Percentiles rank a stretch among this genome's conserved stretches.
These are phyloP conservation scores for Leccinum insolens DNA, from an alignment of 1,284 basidiomycete species.

Conservation along the genomic window DNA sequence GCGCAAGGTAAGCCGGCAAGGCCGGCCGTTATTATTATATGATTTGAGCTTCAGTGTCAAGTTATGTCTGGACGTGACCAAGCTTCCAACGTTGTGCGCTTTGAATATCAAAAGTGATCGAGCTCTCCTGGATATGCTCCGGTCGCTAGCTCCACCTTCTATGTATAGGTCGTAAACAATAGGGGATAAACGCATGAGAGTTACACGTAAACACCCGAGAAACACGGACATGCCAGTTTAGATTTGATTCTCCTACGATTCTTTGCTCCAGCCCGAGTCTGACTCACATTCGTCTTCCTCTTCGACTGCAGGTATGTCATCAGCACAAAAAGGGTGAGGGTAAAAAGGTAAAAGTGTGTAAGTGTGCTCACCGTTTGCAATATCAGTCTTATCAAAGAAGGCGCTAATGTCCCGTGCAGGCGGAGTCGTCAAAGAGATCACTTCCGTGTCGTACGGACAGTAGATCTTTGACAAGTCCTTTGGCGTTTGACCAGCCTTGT, in stretches of 20 bases:
- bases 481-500: slow-evolving; percentile 32
- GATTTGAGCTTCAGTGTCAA: neutral
- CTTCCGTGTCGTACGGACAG: slow-evolving; percentile 23
- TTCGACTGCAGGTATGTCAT: slow-evolving; percentile 13
- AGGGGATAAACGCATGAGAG: neutral
- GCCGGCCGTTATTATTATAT: neutral
- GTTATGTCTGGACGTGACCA: neutral
- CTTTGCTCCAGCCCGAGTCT: slow-evolving; percentile 12
- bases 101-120: neutral
- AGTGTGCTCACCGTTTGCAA: slow-evolving; percentile 27
- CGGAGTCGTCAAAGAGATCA: slow-evolving; percentile 24
- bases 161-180: neutral
- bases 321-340: slow-evolving; percentile 1
- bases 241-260: neutral
- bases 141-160: neutral
- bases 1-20: no score
- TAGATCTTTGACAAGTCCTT: slow-evolving; percentile 27
- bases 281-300: slow-evolving; percentile 6
- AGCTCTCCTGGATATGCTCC: neutral
- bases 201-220: neutral
- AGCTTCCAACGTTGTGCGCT: neutral
- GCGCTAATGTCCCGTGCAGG: slow-evolving; percentile 19
- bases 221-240: neutral
- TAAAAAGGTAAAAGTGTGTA: neutral
- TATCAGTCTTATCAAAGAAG: slow-evolving; percentile 23